These are phyloP conservation scores for Arabidopsis hybrid DNA, from an alignment of 441 rosid species.

Conservation along the genomic window DNA sequence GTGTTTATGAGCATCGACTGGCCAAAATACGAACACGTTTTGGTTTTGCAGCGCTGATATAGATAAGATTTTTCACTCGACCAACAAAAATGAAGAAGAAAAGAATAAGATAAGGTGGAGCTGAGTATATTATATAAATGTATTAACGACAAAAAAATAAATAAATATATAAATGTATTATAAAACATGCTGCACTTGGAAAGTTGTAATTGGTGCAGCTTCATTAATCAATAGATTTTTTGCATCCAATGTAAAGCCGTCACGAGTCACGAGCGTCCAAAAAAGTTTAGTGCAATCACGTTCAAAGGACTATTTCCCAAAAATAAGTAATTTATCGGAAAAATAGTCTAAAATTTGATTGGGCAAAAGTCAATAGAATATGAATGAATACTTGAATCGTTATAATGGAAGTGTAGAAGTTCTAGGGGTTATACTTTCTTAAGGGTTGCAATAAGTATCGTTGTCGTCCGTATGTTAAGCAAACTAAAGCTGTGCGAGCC, in stretches of 20 bases:
- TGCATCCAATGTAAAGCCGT: slow-evolving; percentile 32
- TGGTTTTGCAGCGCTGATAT: neutral
- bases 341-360: neutral
- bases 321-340: neutral
- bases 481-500: slow-evolving; percentile 11
- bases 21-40: slow-evolving; percentile 13
- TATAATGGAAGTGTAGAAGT: neutral
- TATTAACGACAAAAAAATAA: neutral
- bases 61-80: slow-evolving; percentile 35
- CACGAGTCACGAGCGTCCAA: slow-evolving; percentile 46
- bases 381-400: neutral
- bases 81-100: slow-evolving; percentile 34
- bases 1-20: slow-evolving; percentile 17
- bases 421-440: neutral
- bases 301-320: slow-evolving; percentile 28
- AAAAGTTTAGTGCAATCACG: slow-evolving; percentile 38
- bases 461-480: neutral
- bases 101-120: slow-evolving; percentile 28
- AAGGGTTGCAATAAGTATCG: neutral
- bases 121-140: neutral
- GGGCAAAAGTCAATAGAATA: neutral
- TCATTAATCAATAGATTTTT: slow-evolving; percentile 30
- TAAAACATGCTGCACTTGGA: slow-evolving; percentile 32
- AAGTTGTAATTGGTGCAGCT: slow-evolving; percentile 17
- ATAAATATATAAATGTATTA: neutral